Evolutionary conservation across 2,329 filamentous ascomycete species (phyloP).

Genomic region (Aspergillus sclerotialis): DNA sequence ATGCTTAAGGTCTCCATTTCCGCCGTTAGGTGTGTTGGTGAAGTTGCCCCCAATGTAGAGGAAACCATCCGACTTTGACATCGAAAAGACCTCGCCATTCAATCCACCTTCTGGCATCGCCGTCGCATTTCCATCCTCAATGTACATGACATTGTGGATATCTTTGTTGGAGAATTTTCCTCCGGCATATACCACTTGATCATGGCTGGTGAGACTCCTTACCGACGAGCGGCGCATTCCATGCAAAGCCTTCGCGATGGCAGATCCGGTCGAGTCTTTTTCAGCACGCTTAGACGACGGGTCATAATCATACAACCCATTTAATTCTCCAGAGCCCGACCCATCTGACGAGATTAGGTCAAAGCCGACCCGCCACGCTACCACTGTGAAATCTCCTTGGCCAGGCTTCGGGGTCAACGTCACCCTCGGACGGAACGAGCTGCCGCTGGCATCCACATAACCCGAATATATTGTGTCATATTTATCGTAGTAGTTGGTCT

Average conservation of each 20-base stretch:
- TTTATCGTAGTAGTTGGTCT: slow-evolving; percentile 95
- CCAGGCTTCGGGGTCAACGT: slow-evolving; percentile 64
- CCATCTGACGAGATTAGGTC: slow-evolving; percentile 51
- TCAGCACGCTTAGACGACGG: slow-evolving; percentile 52
- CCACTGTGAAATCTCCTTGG: slow-evolving; percentile 61
- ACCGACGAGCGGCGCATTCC: slow-evolving; percentile 61
- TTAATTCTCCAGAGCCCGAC: slow-evolving; percentile 68
- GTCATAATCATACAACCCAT: slow-evolving; percentile 85
- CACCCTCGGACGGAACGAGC: slow-evolving; percentile 70
- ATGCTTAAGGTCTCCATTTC: slow-evolving; percentile 60
- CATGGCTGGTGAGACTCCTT: slow-evolving; percentile 58
- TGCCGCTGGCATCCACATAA: slow-evolving; percentile 67
- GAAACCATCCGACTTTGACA: slow-evolving; percentile 58
- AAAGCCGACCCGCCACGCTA: slow-evolving; percentile 85
- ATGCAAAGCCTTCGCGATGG: slow-evolving; percentile 68
- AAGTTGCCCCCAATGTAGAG: slow-evolving; percentile 85
- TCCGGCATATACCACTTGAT: slow-evolving; percentile 64
- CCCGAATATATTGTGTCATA: slow-evolving; percentile 90
- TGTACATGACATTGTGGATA: slow-evolving; percentile 69
- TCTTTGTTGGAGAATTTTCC: slow-evolving; percentile 71
- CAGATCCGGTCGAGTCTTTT: slow-evolving; percentile 61
- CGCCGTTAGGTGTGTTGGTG: slow-evolving; percentile 60
- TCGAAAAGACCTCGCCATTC: slow-evolving; percentile 67
- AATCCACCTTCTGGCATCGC: slow-evolving; percentile 65
- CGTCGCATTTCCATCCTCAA: slow-evolving; percentile 57